Evolutionary conservation across 148 eudicot species (phyloP).

Genomic region (Arctostaphylos glauca): DNA sequence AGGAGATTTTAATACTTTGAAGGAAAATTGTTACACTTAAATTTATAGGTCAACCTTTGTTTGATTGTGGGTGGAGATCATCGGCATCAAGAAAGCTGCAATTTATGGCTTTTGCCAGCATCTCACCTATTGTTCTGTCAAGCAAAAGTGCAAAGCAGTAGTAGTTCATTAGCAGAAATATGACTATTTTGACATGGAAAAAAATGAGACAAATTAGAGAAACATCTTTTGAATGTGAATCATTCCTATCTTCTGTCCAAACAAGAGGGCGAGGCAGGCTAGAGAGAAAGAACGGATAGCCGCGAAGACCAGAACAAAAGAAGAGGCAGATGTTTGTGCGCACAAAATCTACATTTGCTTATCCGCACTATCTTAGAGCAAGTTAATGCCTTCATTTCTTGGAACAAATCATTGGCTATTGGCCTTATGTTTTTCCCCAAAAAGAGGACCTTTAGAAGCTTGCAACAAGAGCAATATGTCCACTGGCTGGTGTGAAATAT

Average conservation of each 20-base stretch:
- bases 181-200: not conserved
- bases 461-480: not conserved
- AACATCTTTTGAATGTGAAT: not conserved
- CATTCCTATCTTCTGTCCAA: too few species aligned
- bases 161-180: not conserved
- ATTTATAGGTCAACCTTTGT: conserved; percentile 62
- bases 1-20: not conserved
- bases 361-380: too few species aligned
- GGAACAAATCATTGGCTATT: not conserved
- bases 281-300: too few species aligned
- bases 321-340: too few species aligned
- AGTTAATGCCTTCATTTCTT: too few species aligned
- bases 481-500: not conserved
- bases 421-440: not conserved
- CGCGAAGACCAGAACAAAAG: too few species aligned
- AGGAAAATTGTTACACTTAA: not conserved
- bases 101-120: conserved; percentile 54
- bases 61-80: conserved; percentile 81
- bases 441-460: not conserved
- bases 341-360: too few species aligned
- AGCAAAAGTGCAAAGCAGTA: conserved; percentile 4
- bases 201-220: not conserved
- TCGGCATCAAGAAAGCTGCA: conserved; percentile 85
- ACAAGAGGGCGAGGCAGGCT: too few species aligned
- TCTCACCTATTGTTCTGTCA: conserved; percentile 72